Base-by-base conservation (phyloP, 2,329 filamentous ascomycete species). In the Aurifilum marmelostoma region DNA sequence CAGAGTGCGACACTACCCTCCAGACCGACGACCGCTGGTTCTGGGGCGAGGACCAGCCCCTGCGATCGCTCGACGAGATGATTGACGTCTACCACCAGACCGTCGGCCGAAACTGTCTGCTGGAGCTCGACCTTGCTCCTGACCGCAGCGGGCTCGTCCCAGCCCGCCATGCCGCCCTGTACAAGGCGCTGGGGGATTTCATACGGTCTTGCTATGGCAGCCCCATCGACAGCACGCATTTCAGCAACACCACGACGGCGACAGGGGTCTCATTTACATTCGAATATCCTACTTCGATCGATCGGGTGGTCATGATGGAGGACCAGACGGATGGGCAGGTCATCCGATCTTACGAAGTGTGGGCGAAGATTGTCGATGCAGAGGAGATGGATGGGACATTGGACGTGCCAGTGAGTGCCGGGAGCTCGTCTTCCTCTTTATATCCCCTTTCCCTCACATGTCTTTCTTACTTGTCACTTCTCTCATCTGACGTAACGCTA, bases 281-380 rank as follows among this genome's bases (percentile, higher is more conserved):
- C 34, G 72, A 68, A 0, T 60, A 71, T 29, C 68, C 72, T 7
- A 71, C 70, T 2, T 64, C 71, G 9, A 70, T 75, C 27, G 73
- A 75, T 52, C 72, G 74, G 11, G 70, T 75, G 12, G 70, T 73
- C 4, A 61, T 75, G n/a, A 75, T 75, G 74, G 74, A 75, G 58
- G 74, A 75, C 63, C 74, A 75, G 62, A 70, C 70, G 1, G 67
- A 73, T 47, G 74, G 74, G 32, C 74, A 75, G 54, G 73, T 75
- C 1, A 73, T 75, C 37, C 72, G 74, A 4, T 69, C 73, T 5
- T 75, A 75, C 41, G 61, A 72, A 27, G 72, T 75, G 21, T 73
- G 68, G 27, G 74, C 71, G 4, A 72, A 66, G 37, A 64, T 70
- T 27, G 59, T 70, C 4, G 69, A 70, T 39, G 29, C 32, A 3